These are phyloP conservation scores for Nannochloropsis salina DNA, from an alignment of 108 stramenopile species.

Conservation along the genomic window DNA sequence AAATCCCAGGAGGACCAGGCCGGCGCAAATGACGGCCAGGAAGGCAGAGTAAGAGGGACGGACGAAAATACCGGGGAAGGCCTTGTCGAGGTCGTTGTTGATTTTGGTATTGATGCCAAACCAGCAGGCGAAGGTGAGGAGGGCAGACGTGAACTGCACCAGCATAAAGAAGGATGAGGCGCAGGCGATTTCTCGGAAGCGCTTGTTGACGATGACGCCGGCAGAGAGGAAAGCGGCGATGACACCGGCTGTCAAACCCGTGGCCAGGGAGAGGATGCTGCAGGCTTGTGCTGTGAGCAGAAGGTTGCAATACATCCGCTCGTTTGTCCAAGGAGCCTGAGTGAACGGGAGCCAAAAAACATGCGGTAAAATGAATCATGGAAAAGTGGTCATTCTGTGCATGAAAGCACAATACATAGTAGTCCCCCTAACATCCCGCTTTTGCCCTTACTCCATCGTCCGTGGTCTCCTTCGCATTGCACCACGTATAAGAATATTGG, in stretches of 20 bases:
- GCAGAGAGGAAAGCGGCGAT: conserved; percentile 4
- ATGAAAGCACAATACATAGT: background rate
- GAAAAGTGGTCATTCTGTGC: background rate
- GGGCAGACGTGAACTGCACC: background rate
- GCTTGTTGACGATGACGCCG: background rate
- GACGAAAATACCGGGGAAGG: background rate
- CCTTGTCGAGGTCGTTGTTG: background rate
- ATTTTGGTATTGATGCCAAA: background rate
- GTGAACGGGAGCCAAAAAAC: background rate
- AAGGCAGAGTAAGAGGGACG: background rate
- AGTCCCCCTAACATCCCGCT: background rate
- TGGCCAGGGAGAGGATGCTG: background rate
- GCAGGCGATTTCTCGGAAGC: conserved; percentile 1
- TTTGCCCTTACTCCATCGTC: background rate
- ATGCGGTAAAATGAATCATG: background rate
- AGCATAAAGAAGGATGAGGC: conserved; percentile 4
- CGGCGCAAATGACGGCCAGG: background rate
- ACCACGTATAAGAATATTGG: conserved; percentile 1
- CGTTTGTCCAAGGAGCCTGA: background rate
- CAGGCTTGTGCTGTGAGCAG: background rate
- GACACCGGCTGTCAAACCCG: background rate
- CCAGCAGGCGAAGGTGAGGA: background rate
- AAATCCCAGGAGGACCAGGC: background rate
- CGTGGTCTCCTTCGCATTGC: background rate
- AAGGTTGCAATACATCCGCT: background rate